Conservation (phyloP, 2,329 filamentous ascomycete species). For the Polychaeton citri region DNA sequence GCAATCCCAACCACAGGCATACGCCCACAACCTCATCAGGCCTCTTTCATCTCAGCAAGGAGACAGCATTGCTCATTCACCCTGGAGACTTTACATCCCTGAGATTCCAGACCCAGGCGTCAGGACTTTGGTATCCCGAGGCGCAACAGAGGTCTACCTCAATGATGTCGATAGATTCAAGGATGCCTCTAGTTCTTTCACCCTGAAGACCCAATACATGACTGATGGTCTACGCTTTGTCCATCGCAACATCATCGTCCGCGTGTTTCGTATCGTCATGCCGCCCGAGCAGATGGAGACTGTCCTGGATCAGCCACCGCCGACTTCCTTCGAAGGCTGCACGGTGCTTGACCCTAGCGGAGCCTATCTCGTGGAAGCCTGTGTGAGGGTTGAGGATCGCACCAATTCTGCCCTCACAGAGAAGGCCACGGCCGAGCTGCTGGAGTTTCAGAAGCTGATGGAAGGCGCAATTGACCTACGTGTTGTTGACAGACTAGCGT, state of each 20-base stretch:
- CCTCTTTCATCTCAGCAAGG: neutral
- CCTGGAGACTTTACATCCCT: slow-evolving; percentile 26
- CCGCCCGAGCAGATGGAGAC: slow-evolving; percentile 13
- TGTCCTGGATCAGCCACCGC: slow-evolving; percentile 23
- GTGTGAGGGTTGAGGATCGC: slow-evolving; percentile 43
- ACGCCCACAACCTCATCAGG: neutral
- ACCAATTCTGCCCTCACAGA: slow-evolving; percentile 41
- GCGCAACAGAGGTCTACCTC: slow-evolving; percentile 36
- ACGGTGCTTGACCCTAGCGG: slow-evolving; percentile 42
- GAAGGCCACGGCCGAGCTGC: slow-evolving; percentile 40
- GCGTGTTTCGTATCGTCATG: slow-evolving; percentile 41
- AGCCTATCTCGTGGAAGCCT: slow-evolving; percentile 45
- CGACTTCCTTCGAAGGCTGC: slow-evolving; percentile 27
- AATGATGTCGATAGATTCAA: slow-evolving; percentile 28
- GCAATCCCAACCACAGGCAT: neutral
- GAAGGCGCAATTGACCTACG: slow-evolving; percentile 44
- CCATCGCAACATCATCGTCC: slow-evolving; percentile 43
- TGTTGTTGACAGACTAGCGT: slow-evolving; percentile 42
- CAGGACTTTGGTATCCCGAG: slow-evolving; percentile 39
- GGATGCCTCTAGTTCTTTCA: slow-evolving; percentile 28
- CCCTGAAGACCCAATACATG: slow-evolving; percentile 36
- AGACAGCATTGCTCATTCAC: neutral
- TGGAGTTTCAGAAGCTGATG: slow-evolving; percentile 40
- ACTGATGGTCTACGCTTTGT: slow-evolving; percentile 45
- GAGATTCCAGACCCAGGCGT: slow-evolving; percentile 36